Conservation (phyloP, 192 early-diverging fungal genomes). For the Coemansia sp. region DNA sequence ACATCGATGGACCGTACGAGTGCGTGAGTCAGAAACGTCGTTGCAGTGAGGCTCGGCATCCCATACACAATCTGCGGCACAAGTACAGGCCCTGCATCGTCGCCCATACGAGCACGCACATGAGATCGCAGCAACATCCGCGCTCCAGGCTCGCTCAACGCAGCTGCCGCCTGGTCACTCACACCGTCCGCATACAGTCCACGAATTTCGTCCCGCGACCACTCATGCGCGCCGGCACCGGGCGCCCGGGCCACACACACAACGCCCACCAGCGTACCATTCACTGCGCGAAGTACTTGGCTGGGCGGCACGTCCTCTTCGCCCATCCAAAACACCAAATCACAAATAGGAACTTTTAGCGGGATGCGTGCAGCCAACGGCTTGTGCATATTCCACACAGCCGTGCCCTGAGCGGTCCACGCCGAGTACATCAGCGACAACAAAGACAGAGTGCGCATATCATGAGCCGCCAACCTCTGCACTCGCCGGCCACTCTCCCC, state of each 20-base stretch:
- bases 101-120: neutral
- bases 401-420: neutral
- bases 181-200: slow-evolving; percentile 23
- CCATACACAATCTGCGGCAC: slow-evolving; percentile 52
- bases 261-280: slow-evolving; percentile 80
- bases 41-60: slow-evolving; percentile 31
- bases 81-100: no score
- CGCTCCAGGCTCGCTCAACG: slow-evolving; percentile 39
- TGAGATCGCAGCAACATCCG: slow-evolving; percentile 19
- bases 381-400: slow-evolving; percentile 11
- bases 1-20: slow-evolving; percentile 70
- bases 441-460: slow-evolving; percentile 66
- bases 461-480: slow-evolving; percentile 59
- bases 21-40: slow-evolving; percentile 63
- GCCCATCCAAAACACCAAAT: slow-evolving; percentile 66
- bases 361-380: slow-evolving; percentile 61
- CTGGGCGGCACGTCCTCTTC: slow-evolving; percentile 75
- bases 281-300: slow-evolving; percentile 80
- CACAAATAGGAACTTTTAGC: slow-evolving; percentile 62
- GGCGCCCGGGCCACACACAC: slow-evolving; percentile 52
- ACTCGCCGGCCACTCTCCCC: slow-evolving; percentile 8
- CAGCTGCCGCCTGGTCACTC: slow-evolving; percentile 28
- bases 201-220: slow-evolving; percentile 30
- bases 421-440: slow-evolving; percentile 69
- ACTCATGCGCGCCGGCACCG: slow-evolving; percentile 20